Conservation (phyloP, 2,329 filamentous ascomycete species). For the Paraconiothyrium brasiliense region DNA sequence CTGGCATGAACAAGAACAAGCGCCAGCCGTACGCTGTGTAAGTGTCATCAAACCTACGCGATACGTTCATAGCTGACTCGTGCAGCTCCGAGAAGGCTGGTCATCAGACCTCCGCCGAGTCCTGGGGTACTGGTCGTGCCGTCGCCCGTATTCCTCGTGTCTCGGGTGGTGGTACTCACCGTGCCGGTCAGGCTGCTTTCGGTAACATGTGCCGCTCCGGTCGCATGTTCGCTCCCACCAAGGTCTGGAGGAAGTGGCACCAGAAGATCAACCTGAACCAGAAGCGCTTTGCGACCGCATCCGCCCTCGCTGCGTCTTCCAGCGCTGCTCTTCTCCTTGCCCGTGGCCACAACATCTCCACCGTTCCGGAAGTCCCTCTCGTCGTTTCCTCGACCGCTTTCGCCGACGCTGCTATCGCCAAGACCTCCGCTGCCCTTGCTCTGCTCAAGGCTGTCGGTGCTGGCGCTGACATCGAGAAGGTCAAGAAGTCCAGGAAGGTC, state of each 20-base stretch:
- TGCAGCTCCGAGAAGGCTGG: constrained; percentile 87
- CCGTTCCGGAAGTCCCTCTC: constrained; percentile 94
- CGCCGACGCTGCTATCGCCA: constrained; percentile 78
- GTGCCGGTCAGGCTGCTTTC: constrained; percentile 99
- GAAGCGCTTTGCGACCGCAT: constrained; percentile 98
- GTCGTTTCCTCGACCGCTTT: constrained; percentile 93
- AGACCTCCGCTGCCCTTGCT: constrained; percentile 86
- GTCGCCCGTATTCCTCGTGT: constrained; percentile 99
- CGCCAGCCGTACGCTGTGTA: constrained; percentile 99
- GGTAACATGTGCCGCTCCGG: constrained; percentile 99
- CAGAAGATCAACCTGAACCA: constrained; percentile 99
- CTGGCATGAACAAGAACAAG: constrained; percentile 99
- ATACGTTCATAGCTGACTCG: constrained; percentile 27
- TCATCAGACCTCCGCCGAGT: constrained; percentile 99
- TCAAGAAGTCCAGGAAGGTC: constrained; percentile 94
- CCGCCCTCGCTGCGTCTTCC: constrained; percentile 94
- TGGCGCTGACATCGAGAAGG: constrained; percentile 90
- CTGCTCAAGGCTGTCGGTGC: constrained; percentile 94
- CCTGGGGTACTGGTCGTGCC: constrained; percentile 98
- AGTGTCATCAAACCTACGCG: constrained; percentile 23
- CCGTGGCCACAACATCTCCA: constrained; percentile 94
- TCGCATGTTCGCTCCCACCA: constrained; percentile 99
- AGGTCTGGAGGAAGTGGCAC: constrained; percentile 99
- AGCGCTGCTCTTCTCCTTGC: constrained; percentile 94
- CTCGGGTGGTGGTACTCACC: constrained; percentile 99